phyloP scores from a whole-genome alignment of 2,329 filamentous ascomycete species.

The Bisporella sp. region DNA sequence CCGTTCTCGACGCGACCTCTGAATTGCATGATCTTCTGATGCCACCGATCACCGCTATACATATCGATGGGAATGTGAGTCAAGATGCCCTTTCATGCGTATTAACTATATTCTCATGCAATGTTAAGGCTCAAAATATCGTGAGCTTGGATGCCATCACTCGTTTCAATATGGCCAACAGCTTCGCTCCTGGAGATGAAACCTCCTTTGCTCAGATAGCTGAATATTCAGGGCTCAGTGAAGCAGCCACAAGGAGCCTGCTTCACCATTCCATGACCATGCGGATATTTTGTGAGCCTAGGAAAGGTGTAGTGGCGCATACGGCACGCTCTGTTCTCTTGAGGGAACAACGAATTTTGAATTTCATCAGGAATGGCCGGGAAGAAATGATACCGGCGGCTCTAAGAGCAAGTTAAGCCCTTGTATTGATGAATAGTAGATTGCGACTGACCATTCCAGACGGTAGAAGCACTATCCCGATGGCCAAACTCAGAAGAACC shows the following conservation, averaged over 20 bases:
- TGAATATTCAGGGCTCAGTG: slow-evolving; percentile 8
- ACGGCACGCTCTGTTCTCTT: slow-evolving; percentile 17
- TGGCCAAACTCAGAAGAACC: too few relatives aligned
- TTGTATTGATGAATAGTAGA: too few relatives aligned
- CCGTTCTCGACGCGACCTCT: not conserved
- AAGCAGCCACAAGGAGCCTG: slow-evolving; percentile 9
- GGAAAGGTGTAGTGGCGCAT: slow-evolving; percentile 13
- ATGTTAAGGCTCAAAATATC: too few relatives aligned
- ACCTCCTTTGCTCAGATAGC: slow-evolving; percentile 17
- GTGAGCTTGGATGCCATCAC: slow-evolving; percentile 17
- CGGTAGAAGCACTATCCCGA: too few relatives aligned
- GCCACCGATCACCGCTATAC: not conserved
- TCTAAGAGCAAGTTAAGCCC: too few relatives aligned
- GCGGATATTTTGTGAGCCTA: slow-evolving; percentile 17
- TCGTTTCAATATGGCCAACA: slow-evolving; percentile 13
- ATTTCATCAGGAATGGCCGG: too few relatives aligned
- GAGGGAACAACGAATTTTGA: too few relatives aligned
- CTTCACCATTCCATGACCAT: slow-evolving; percentile 18
- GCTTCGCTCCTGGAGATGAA: slow-evolving; percentile 12
- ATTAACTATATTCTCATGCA: too few relatives aligned
- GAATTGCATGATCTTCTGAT: not conserved
- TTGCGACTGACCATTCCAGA: too few relatives aligned
- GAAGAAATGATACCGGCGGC: too few relatives aligned
- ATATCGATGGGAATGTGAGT: too few relatives aligned
- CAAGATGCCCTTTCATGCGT: too few relatives aligned